Evolutionary conservation across 1,139 yeast species (phyloP).

Genomic region (Kluyveromyces sp.): DNA sequence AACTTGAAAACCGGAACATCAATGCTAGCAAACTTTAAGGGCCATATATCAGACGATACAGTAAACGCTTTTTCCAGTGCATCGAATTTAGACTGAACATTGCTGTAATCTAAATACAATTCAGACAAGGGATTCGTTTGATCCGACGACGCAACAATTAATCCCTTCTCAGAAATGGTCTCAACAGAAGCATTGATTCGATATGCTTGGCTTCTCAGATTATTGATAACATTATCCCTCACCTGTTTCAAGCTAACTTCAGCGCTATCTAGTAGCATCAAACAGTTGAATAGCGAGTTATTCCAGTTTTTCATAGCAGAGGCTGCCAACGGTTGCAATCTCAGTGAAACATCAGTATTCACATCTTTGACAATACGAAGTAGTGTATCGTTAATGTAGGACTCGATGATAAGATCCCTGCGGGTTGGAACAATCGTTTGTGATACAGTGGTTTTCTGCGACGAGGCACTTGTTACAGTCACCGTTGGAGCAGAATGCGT

Average conservation of each 20-base stretch:
- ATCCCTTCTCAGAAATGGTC: constrained; percentile 9
- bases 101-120: constrained; percentile 4
- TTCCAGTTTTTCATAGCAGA: constrained; percentile 6
- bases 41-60: not conserved
- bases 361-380: constrained; percentile 2
- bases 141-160: constrained; percentile 9
- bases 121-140: constrained; percentile 1
- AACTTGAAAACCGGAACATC: not conserved
- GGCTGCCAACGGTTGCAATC: not conserved
- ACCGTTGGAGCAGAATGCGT: not conserved
- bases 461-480: not conserved
- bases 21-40: not conserved
- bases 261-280: constrained; percentile 1
- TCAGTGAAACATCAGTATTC: not conserved
- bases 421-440: not conserved
- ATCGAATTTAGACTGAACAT: not conserved
- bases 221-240: constrained; percentile 5
- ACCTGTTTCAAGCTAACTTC: constrained; percentile 1
- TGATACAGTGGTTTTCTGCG: not conserved
- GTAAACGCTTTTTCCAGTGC: not conserved
- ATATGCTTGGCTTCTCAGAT: constrained; percentile 8
- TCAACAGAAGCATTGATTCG: constrained; percentile 13
- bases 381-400: constrained; percentile 5
- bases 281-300: not conserved
- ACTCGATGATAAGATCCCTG: not conserved